Base-by-base conservation (phyloP, 2,329 filamentous ascomycete species). In the Stenocarpella maydis region DNA sequence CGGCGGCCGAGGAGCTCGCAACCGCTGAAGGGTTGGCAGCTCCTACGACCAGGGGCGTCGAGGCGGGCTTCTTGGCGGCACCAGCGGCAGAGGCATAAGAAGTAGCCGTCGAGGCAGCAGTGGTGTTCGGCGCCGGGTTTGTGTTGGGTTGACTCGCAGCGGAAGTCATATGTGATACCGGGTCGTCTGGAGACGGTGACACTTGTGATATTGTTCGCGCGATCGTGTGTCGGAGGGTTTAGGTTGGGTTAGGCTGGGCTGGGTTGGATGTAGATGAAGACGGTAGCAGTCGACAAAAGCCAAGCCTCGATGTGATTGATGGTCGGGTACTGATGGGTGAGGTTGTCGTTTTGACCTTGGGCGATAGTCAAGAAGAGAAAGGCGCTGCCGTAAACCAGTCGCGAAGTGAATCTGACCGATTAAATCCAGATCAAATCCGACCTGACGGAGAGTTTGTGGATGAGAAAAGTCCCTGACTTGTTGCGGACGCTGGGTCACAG, bases 11-110 rank as follows among this genome's bases (percentile, higher is more conserved):
- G 71, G 85, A 85, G 77, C 84, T 86, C 78, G 87, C 83, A 78
- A 86, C 87, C 79, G 87, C 82, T 68, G 84, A 79, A 72, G 86
- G 83, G 75, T 82, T 83, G 74, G 87, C 86, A 74, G 87, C 86
- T 79, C 87, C 86, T 80, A 86, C 87, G 80, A 87, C 85, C 81
- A 88, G 79, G 78, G 88, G 86, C 81, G 87, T 85, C 80, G 87
- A 83, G 77, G 85, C 82, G 79, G 83, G 82, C 85, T 90, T 90
- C 84, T 89, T 89, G 74, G 84, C 82, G 81, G 86, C 85, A 83
- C 86, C 84, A 79, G 85, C 88, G 83, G 88, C 88, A 76, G 88
- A 90, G 84, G 88, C 88, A 88, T 91, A 90, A 79, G 88, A 90
- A 69, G 67, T 28, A 80, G 82, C 78, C 80, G 86, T 84, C 80